Percentiles rank a stretch among this genome's conserved stretches.
Conservation (phyloP, 148 eudicot species). For the Vaccinium macrocarpon region DNA sequence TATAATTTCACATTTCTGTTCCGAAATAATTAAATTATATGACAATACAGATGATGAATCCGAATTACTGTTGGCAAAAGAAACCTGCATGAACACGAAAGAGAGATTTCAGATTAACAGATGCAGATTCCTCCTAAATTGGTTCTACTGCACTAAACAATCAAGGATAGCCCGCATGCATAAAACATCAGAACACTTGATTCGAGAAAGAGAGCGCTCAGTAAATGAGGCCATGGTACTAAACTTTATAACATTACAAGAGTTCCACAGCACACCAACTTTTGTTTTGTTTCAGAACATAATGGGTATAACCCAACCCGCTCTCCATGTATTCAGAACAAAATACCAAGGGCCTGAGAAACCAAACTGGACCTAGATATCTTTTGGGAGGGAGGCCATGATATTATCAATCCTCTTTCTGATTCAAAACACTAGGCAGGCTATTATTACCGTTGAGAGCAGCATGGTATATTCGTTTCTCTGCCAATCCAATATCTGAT, state of each 20-base stretch:
- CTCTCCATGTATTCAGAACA: constrained; percentile 8
- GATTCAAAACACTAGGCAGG: constrained; percentile 80
- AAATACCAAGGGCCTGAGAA: constrained; percentile 21
- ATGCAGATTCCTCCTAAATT: constrained; percentile 21
- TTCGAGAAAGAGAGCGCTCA: constrained; percentile 6
- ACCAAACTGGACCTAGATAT: constrained; percentile 22
- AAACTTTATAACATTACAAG: constrained; percentile 14
- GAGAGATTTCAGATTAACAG: constrained; percentile 65
- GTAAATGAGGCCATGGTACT: background rate
- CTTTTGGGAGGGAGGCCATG: constrained; percentile 45
- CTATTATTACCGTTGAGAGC: constrained; percentile 89
- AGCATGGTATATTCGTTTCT: constrained; percentile 92
- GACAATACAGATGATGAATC: constrained; percentile 50
- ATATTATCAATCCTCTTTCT: constrained; percentile 84
- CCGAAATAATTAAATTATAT: constrained; percentile 28
- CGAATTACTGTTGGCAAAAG: constrained; percentile 58
- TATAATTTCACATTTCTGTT: constrained; percentile 16
- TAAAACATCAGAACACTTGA: background rate
- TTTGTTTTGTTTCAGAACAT: constrained; percentile 11
- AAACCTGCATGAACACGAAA: constrained; percentile 84
- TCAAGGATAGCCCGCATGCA: background rate
- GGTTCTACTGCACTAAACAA: background rate
- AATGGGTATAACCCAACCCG: constrained; percentile 12
- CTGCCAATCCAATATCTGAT: constrained; percentile 92
- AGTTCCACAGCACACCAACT: constrained; percentile 14